Percentiles rank a stretch among this genome's conserved stretches.
Evolutionary conservation across 2,329 filamentous ascomycete genomes (phyloP).

Genomic region (Teratosphaeria destructans): DNA sequence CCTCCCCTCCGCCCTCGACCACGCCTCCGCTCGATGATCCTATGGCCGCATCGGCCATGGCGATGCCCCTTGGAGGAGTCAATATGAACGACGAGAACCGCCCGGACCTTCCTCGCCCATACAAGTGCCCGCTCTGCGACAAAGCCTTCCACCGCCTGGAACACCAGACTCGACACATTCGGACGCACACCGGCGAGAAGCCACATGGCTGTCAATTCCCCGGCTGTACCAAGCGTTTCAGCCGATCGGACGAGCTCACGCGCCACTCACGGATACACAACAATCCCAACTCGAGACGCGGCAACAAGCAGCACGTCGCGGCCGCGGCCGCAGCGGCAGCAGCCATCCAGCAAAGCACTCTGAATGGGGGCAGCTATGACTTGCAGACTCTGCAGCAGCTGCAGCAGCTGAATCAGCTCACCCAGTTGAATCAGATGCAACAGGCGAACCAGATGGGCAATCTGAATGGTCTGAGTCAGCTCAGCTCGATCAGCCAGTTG

Average conservation of each 20-base stretch:
- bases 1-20: constrained; percentile 3
- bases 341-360: constrained; percentile 37
- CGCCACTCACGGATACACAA: constrained; percentile 97
- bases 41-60: constrained; percentile 36
- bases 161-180: constrained; percentile 85
- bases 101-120: constrained; percentile 84
- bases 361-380: constrained; percentile 36
- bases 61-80: constrained; percentile 42
- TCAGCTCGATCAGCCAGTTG: constrained; percentile 9
- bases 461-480: constrained; percentile 7
- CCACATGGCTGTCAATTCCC: constrained; percentile 92
- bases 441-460: constrained; percentile 17
- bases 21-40: constrained; percentile 5
- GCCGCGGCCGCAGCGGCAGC: constrained; percentile 48
- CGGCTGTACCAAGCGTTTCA: constrained; percentile 95
- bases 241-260: constrained; percentile 89
- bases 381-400: constrained; percentile 54
- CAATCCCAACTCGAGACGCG: constrained; percentile 92
- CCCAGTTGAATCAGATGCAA: constrained; percentile 15
- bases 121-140: constrained; percentile 97
- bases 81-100: constrained; percentile 52
- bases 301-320: constrained; percentile 67
- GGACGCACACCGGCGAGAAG: constrained; percentile 97
- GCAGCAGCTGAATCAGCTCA: constrained; percentile 66
- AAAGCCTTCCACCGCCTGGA: constrained; percentile 97